These are phyloP conservation scores for Citeromyces matritensis DNA, from an alignment of 805 yeast species.

Conservation along the genomic window DNA sequence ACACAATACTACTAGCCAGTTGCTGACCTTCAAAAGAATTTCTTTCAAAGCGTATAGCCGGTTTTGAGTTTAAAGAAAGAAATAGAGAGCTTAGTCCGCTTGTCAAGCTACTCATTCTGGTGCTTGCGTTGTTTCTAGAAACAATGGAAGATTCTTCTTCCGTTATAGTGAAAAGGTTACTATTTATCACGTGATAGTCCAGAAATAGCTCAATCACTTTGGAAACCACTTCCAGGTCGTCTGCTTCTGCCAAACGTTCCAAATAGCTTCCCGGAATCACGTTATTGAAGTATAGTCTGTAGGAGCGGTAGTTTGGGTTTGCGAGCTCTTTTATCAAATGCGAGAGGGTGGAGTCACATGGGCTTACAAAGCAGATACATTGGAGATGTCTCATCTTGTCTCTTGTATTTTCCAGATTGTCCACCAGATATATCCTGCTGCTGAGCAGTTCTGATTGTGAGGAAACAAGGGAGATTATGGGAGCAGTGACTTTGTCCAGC, in stretches of 20 bases:
- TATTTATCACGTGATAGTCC: constrained; percentile 66
- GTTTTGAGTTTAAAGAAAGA: constrained; percentile 62
- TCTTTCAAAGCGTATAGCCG: constrained; percentile 64
- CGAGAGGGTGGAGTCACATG: constrained; percentile 49
- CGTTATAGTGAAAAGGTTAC: constrained; percentile 32
- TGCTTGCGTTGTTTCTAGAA: constrained; percentile 23
- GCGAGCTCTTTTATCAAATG: constrained; percentile 50
- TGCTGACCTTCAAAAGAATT: constrained; percentile 51
- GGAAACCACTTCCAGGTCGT: constrained; percentile 66
- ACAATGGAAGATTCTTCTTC: constrained; percentile 13
- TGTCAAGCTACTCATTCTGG: constrained; percentile 14
- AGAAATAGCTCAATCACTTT: constrained; percentile 74
- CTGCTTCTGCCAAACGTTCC: constrained; percentile 83
- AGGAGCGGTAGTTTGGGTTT: constrained; percentile 66
- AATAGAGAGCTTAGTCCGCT: constrained; percentile 37
- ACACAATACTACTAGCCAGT: constrained; percentile 49
- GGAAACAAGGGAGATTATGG: constrained; percentile 75
- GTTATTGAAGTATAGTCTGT: constrained; percentile 70
- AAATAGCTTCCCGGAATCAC: constrained; percentile 59
- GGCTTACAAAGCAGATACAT: constrained; percentile 70
- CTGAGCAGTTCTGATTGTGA: constrained; percentile 77
- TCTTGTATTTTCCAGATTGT: constrained; percentile 48
- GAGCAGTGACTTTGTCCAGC: constrained; percentile 67
- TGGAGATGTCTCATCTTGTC: constrained; percentile 67
- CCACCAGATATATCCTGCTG: constrained; percentile 76